Percentiles rank a stretch among this genome's conserved stretches.
Evolutionary conservation across 768 basidiomycete genomes (phyloP).

Genomic region (Termitomyces sp.): DNA sequence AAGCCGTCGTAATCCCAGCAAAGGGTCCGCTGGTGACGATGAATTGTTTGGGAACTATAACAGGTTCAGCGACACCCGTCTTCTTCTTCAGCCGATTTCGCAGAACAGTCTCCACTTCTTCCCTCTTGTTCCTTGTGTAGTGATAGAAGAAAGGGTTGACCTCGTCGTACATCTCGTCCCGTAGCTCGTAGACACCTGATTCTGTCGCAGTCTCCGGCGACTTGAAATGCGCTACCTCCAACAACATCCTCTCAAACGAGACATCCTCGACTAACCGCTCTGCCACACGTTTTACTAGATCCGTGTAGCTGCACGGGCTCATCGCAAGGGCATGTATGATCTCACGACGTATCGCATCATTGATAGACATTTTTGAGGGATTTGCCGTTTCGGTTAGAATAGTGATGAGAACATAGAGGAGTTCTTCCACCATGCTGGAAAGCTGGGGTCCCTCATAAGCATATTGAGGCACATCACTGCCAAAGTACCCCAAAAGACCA

Average conservation of each 20-base stretch:
- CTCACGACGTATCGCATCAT: constrained; percentile 69
- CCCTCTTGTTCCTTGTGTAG: constrained; percentile 89
- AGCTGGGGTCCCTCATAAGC: constrained; percentile 69
- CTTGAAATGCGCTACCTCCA: constrained; percentile 77
- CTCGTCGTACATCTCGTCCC: constrained; percentile 76
- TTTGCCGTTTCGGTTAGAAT: constrained; percentile 80
- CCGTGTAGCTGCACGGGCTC: constrained; percentile 85
- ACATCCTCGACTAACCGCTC: constrained; percentile 85
- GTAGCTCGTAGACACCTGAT: constrained; percentile 84
- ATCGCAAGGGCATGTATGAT: constrained; percentile 89
- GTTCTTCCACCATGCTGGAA: constrained; percentile 87
- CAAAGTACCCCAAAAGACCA: constrained; percentile 76
- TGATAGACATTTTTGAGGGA: constrained; percentile 63
- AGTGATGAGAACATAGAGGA: constrained; percentile 83
- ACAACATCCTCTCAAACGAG: constrained; percentile 75
- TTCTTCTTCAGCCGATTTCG: constrained; percentile 64
- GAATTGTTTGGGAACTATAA: constrained; percentile 73
- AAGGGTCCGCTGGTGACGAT: constrained; percentile 68
- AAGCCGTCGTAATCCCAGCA: constrained; percentile 52
- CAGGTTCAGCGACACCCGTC: constrained; percentile 56
- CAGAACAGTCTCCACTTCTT: constrained; percentile 82
- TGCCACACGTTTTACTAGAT: constrained; percentile 86
- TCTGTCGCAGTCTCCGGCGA: constrained; percentile 77
- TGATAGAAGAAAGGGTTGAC: constrained; percentile 97
- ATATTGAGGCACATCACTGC: constrained; percentile 54